A percentile compares a stretch with the other conserved stretches of the same genome.
phyloP scores from a whole-genome alignment of 352 stramenopile genomes.

The Pythium aphanidermatum region DNA sequence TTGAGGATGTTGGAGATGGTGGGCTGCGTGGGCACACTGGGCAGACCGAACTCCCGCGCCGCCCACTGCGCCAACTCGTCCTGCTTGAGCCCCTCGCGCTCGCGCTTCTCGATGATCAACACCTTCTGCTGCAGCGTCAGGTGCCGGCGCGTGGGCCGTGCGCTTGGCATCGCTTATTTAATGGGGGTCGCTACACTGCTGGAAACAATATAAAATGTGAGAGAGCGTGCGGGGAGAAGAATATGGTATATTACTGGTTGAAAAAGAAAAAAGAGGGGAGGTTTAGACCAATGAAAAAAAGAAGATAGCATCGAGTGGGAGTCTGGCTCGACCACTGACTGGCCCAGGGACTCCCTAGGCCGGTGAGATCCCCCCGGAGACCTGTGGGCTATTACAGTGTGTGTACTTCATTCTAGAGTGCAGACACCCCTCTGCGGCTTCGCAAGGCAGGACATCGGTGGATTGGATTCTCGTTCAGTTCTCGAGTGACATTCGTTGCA shows the following conservation, averaged over 20 bases:
- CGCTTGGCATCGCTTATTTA: neutral
- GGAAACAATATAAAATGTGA: slow-evolving; percentile 1
- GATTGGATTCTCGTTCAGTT: no score
- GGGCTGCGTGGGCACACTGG: slow-evolving; percentile 8
- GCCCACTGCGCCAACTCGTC: slow-evolving; percentile 12
- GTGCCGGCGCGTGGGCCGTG: slow-evolving; percentile 4
- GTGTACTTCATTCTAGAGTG: no score
- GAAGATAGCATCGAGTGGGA: no score
- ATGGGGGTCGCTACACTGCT: neutral
- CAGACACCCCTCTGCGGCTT: no score
- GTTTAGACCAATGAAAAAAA: no score
- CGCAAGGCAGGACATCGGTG: no score
- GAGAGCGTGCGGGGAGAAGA: neutral
- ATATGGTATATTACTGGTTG: neutral
- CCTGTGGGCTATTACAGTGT: no score
- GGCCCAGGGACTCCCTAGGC: no score
- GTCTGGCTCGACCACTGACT: no score
- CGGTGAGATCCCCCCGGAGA: no score
- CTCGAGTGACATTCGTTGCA: neutral
- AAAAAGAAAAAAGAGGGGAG: no score
- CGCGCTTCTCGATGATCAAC: slow-evolving; percentile 15
- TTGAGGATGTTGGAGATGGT: slow-evolving; percentile 18
- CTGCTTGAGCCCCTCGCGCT: slow-evolving; percentile 14
- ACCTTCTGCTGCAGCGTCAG: slow-evolving; percentile 14
- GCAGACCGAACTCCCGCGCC: slow-evolving; percentile 5